Evolutionary conservation across 1,284 basidiomycete genomes (phyloP).

Genomic region (Marasmius tenuissimus): DNA sequence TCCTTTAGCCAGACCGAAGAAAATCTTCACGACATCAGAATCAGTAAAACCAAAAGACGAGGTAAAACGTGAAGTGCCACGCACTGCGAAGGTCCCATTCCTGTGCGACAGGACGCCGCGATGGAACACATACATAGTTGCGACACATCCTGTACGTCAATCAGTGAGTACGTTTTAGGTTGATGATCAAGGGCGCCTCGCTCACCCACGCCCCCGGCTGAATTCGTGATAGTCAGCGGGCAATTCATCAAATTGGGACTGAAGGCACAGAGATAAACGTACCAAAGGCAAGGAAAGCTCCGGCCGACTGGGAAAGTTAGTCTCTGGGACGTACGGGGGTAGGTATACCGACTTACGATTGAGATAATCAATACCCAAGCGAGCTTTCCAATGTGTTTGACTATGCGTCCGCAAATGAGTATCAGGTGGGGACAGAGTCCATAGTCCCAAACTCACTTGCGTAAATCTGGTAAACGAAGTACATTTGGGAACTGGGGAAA

Average conservation of each 20-base stretch:
- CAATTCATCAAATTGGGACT: background rate
- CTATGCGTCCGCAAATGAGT: slow-evolving; percentile 11
- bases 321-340: background rate
- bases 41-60: background rate
- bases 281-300: slow-evolving; percentile 22
- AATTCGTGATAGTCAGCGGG: background rate
- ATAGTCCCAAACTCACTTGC: slow-evolving; percentile 21
- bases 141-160: slow-evolving; percentile 19
- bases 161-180: background rate
- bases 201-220: slow-evolving; percentile 24
- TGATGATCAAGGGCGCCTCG: background rate
- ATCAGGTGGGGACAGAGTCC: background rate
- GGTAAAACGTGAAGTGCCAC: background rate
- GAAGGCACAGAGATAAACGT: background rate
- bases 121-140: slow-evolving; percentile 29
- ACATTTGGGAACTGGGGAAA: slow-evolving; percentile 36
- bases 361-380: slow-evolving; percentile 19
- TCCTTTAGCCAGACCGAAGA: slow-evolving; percentile 43
- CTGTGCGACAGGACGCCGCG: slow-evolving; percentile 27
- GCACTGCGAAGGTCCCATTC: slow-evolving; percentile 31
- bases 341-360: slow-evolving; percentile 15
- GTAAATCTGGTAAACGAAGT: slow-evolving; percentile 40
- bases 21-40: slow-evolving; percentile 22
- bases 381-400: slow-evolving; percentile 21
- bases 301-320: slow-evolving; percentile 12